Conservation (phyloP, 2,329 filamentous ascomycete species). For the Elsinoe arachidis region DNA sequence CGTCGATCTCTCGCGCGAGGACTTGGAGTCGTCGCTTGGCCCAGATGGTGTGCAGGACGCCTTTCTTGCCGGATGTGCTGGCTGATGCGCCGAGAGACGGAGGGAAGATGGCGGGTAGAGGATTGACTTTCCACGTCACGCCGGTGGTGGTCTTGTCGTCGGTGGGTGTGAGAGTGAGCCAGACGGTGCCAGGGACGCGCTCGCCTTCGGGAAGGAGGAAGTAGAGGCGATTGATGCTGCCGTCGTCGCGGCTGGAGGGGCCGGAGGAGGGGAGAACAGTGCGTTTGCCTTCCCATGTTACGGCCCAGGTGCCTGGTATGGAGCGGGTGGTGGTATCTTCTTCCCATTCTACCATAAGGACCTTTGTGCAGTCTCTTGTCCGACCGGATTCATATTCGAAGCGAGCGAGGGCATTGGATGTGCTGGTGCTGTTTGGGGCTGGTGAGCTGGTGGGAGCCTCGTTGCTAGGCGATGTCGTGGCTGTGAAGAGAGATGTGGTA, state of each 20-base stretch:
- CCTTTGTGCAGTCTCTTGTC: constrained; percentile 76
- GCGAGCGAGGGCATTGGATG: constrained; percentile 58
- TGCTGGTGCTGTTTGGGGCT: constrained; percentile 40
- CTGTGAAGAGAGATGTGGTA: neutral
- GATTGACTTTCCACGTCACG: constrained; percentile 58
- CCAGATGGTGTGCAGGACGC: constrained; percentile 84
- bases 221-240: constrained; percentile 58
- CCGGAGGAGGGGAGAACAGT: constrained; percentile 56
- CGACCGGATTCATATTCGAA: constrained; percentile 77
- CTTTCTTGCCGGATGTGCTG: constrained; percentile 61
- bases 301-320: constrained; percentile 56
- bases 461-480: neutral
- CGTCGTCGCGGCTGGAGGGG: constrained; percentile 15
- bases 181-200: constrained; percentile 63
- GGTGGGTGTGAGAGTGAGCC: constrained; percentile 47
- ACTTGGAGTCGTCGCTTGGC: constrained; percentile 71
- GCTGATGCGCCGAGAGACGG: constrained; percentile 61
- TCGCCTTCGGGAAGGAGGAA: constrained; percentile 69
- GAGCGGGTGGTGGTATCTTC: constrained; percentile 46
- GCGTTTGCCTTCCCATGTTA: constrained; percentile 71
- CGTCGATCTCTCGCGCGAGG: constrained; percentile 66
- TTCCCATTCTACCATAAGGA: constrained; percentile 90
- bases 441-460: constrained; percentile 17
- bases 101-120: constrained; percentile 78
- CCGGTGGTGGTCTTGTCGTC: constrained; percentile 24